Evolutionary conservation across 2,329 filamentous ascomycete genomes (phyloP).

Genomic region (Apiospora marii): DNA sequence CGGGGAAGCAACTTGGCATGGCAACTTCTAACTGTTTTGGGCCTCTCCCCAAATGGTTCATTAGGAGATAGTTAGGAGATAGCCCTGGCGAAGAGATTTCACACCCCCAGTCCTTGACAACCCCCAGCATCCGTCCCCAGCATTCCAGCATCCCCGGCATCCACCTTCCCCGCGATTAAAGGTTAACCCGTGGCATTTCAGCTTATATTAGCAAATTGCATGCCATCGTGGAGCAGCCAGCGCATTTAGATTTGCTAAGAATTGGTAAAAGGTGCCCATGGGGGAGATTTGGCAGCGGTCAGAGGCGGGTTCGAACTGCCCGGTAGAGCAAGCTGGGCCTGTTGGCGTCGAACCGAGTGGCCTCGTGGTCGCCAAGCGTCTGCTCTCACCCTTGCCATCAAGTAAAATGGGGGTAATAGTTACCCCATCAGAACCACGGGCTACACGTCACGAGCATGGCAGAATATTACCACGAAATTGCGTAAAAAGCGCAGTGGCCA

Average conservation of each 20-base stretch:
- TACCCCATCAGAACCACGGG: slow-evolving; percentile 25
- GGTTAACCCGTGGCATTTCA: background rate
- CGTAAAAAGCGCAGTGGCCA: slow-evolving; percentile 21
- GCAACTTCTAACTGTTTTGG: background rate
- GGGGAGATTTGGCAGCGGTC: slow-evolving; percentile 14
- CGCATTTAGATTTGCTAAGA: slow-evolving; percentile 11
- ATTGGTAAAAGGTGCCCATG: slow-evolving; percentile 16
- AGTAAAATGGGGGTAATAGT: slow-evolving; percentile 26
- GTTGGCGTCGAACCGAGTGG: slow-evolving; percentile 22
- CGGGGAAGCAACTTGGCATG: slow-evolving; percentile 15
- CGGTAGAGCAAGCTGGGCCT: background rate
- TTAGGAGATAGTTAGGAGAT: background rate
- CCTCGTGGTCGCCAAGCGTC: slow-evolving; percentile 23
- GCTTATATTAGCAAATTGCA: slow-evolving; percentile 17
- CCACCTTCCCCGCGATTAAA: slow-evolving; percentile 21
- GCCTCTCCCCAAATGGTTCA: slow-evolving; percentile 11
- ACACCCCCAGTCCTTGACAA: background rate
- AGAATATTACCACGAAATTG: slow-evolving; percentile 29
- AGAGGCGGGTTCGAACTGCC: slow-evolving; percentile 16
- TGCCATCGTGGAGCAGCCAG: slow-evolving; percentile 15
- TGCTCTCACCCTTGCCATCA: slow-evolving; percentile 20
- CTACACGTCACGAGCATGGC: slow-evolving; percentile 29
- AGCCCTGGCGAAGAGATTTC: slow-evolving; percentile 15
- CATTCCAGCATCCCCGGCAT: slow-evolving; percentile 3
- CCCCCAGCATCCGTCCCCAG: background rate